These are phyloP conservation scores for Dipteronia dyeriana DNA, from an alignment of 345 rosid genomes.

Conservation along the genomic window DNA sequence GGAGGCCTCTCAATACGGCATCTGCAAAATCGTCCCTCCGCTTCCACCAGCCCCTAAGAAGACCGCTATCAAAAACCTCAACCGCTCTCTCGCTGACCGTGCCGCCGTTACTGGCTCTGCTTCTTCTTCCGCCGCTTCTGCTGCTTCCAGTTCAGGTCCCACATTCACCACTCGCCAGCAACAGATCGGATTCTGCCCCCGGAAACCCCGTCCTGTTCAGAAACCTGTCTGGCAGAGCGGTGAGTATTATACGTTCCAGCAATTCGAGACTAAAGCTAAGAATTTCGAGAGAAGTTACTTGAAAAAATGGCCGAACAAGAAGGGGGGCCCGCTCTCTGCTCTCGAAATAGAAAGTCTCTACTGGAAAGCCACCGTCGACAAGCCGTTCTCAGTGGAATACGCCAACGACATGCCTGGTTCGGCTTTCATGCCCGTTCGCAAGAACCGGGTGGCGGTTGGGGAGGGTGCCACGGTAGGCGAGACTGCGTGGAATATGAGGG, in stretches of 20 bases:
- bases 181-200: constrained; percentile 99
- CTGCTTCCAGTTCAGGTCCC: constrained; percentile 48
- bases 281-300: constrained; percentile 66
- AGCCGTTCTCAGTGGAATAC: constrained; percentile 92
- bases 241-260: constrained; percentile 72
- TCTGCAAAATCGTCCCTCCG: constrained; percentile 98
- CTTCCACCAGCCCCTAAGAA: constrained; percentile 67
- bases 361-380: constrained; percentile 94
- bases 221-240: constrained; percentile 99
- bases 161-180: constrained; percentile 99
- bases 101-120: constrained; percentile 34
- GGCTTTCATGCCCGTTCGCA: constrained; percentile 62
- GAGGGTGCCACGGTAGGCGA: constrained; percentile 76
- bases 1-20: constrained; percentile 90
- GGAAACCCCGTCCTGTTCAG: constrained; percentile 85
- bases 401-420: constrained; percentile 99
- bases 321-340: constrained; percentile 57
- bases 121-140: neutral
- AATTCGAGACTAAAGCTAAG: constrained; percentile 89
- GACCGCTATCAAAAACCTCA: constrained; percentile 67
- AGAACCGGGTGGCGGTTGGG: constrained; percentile 45
- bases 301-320: constrained; percentile 61
- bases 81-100: constrained; percentile 76
- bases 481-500: constrained; percentile 96
- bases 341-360: constrained; percentile 84